Base-by-base conservation (phyloP, 2,329 filamentous ascomycete genomes). In the Sphaerostilbella broomeana region DNA sequence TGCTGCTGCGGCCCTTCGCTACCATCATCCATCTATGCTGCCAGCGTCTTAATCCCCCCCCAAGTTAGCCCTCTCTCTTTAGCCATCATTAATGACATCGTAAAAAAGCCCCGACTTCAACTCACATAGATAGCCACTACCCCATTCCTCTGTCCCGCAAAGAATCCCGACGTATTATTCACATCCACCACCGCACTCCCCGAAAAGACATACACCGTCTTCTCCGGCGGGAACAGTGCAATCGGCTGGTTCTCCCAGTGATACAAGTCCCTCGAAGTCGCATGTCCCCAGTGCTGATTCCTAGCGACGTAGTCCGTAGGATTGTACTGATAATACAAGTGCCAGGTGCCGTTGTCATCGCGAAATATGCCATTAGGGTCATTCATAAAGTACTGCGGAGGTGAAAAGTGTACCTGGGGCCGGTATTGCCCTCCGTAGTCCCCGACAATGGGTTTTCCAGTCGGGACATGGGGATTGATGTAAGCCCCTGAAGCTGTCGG, bases 251-350 rank as follows among this genome's bases (percentile, higher is more conserved):
- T 81, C 1, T 62, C 63, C 79, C 79, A 84, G 43, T 73, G 71
- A 49, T 78, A 81, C 2, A 83, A 60, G 49, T 84, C 78, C 11
- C 59, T 51, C 21, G 71, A 77, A 2, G 77, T 81, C 3, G 77
- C 77, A 50, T 83, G 79, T 8, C 79, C 79, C 79, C 79, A 83
- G 49, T 81, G 77, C 50, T 81, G 72, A 44, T 79, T 76, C 2
- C 75, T 76, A 62, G 56, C 71, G 1, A 72, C 64, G 6, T 60
- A 57, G 2, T 52, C 67, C 1, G 47, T 54, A 2, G 57, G 58
- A 19, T 59, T 59, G 63, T 69, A 78, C 52, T 83, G 79, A 49
- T 83, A 84, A 57, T 83, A 83, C 2, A 81, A 48, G 52, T 83
- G 79, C 57, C 73, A 84, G 0, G 65, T 63, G 4, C 75, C 76